Conservation (phyloP, 495 filamentous ascomycete species). For the Aspergillus sclerotiicarbonarius region DNA sequence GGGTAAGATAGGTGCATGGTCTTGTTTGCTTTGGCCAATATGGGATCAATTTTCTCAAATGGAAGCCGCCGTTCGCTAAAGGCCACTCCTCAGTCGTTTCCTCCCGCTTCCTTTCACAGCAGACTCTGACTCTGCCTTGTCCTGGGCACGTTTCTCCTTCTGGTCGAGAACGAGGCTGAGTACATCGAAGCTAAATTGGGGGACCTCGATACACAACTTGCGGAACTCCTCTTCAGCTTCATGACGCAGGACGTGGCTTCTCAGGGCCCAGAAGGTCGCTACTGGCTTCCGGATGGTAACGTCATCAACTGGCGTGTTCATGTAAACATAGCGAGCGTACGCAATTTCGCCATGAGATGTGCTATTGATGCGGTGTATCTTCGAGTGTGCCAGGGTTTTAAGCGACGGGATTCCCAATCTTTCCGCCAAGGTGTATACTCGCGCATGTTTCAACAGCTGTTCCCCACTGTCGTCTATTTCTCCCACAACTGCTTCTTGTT, state of each 20-base stretch:
- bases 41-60: not conserved
- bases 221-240: slow-evolving; percentile 82
- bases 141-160: slow-evolving; percentile 54
- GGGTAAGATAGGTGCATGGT: not conserved
- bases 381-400: slow-evolving; percentile 74
- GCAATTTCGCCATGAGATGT: slow-evolving; percentile 84
- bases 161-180: slow-evolving; percentile 64
- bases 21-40: not conserved
- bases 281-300: slow-evolving; percentile 74
- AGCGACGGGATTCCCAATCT: slow-evolving; percentile 71
- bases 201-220: slow-evolving; percentile 79
- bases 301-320: slow-evolving; percentile 67
- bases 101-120: slow-evolving; percentile 30
- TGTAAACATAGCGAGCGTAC: slow-evolving; percentile 89
- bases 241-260: slow-evolving; percentile 74
- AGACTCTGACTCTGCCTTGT: slow-evolving; percentile 28
- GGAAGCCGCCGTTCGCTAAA: slow-evolving; percentile 17
- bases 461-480: slow-evolving; percentile 67
- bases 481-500: slow-evolving; percentile 57
- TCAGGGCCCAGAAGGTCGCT: slow-evolving; percentile 85
- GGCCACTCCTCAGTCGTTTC: slow-evolving; percentile 32
- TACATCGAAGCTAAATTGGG: slow-evolving; percentile 91
- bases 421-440: slow-evolving; percentile 84
- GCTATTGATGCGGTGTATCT: slow-evolving; percentile 84
- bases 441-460: slow-evolving; percentile 80